A percentile compares a stretch with the other conserved stretches of the same genome.
phyloP scores from a whole-genome alignment of 1,284 basidiomycete species.

The Trichosporon ovoides region DNA sequence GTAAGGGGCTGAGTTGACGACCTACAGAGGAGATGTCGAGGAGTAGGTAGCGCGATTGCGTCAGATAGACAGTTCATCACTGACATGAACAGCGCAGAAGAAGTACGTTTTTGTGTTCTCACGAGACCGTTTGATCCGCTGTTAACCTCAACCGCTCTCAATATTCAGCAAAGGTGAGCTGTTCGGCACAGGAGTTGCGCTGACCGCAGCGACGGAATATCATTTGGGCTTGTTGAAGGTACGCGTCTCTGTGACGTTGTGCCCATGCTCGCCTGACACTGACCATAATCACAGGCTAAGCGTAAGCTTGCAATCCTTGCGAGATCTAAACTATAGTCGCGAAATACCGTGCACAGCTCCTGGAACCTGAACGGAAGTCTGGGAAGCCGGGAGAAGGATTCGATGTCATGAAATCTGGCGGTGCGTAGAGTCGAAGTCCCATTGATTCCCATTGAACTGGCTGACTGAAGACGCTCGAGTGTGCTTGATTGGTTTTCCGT shows the following conservation, averaged over 20 bases:
- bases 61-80: neutral
- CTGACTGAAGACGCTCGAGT: slow-evolving; percentile 68
- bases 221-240: slow-evolving; percentile 57
- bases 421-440: no score
- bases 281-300: slow-evolving; percentile 29
- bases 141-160: neutral
- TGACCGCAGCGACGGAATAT: slow-evolving; percentile 69
- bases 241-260: neutral
- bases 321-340: slow-evolving; percentile 54
- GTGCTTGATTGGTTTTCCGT: slow-evolving; percentile 88
- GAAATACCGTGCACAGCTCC: slow-evolving; percentile 79
- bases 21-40: slow-evolving; percentile 87
- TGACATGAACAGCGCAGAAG: slow-evolving; percentile 66
- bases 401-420: slow-evolving; percentile 86
- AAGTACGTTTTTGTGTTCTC: slow-evolving; percentile 53
- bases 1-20: neutral
- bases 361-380: slow-evolving; percentile 73
- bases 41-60: slow-evolving; percentile 60
- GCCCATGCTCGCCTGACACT: no score
- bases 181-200: slow-evolving; percentile 5
- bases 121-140: neutral
- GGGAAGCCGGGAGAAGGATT: slow-evolving; percentile 74
- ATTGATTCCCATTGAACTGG: no score
- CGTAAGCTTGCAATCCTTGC: slow-evolving; percentile 20
- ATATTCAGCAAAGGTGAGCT: slow-evolving; percentile 20